phyloP scores from a whole-genome alignment of 2,329 filamentous ascomycete species.

The Cladosporium sp. region DNA sequence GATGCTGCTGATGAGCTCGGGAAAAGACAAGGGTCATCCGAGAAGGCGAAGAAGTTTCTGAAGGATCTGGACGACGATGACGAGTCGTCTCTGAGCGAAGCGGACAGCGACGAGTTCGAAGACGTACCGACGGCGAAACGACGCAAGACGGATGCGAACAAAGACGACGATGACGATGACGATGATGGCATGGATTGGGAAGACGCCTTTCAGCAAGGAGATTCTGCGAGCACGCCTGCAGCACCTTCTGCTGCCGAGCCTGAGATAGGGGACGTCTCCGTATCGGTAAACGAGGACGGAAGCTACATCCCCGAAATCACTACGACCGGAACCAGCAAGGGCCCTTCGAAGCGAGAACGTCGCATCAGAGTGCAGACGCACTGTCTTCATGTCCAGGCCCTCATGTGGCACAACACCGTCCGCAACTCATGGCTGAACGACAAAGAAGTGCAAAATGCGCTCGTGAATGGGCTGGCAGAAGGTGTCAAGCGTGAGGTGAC shows the following conservation, averaged over 20 bases:
- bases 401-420: constrained; percentile 85
- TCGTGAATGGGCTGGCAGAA: constrained; percentile 66
- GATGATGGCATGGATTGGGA: constrained; percentile 57
- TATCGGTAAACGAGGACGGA: constrained; percentile 33
- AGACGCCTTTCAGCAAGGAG: constrained; percentile 40
- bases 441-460: constrained; percentile 62
- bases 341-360: constrained; percentile 76
- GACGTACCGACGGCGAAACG: constrained; percentile 39
- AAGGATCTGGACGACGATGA: constrained; percentile 34
- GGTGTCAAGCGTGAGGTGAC: constrained; percentile 66
- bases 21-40: constrained; percentile 18
- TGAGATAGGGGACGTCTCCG: constrained; percentile 28
- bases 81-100: constrained; percentile 36
- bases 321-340: constrained; percentile 58
- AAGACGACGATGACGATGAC: constrained; percentile 48
- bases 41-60: constrained; percentile 31
- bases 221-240: constrained; percentile 8
- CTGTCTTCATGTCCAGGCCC: constrained; percentile 77
- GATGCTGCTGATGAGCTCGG: constrained; percentile 38
- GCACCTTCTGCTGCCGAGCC: constrained; percentile 14
- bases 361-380: constrained; percentile 73
- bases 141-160: constrained; percentile 42
- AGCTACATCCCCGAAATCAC: constrained; percentile 37
- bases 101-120: constrained; percentile 46
- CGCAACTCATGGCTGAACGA: constrained; percentile 83